Evolutionary conservation across 1,139 yeast species (phyloP).

Genomic region (Waltiozyma sp.): DNA sequence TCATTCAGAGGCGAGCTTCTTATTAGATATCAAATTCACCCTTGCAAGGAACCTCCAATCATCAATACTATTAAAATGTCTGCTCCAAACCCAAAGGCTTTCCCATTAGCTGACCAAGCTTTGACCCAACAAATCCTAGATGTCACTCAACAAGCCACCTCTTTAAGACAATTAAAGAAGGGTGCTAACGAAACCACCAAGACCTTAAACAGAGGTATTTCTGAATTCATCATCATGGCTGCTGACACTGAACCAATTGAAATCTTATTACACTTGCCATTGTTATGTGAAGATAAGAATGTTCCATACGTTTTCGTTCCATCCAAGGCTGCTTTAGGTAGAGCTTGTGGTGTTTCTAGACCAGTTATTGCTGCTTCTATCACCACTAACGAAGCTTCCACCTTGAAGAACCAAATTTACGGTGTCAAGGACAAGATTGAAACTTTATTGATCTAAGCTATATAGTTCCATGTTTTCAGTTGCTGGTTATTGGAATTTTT

Average conservation of each 20-base stretch:
- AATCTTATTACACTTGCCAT: conserved; percentile 93
- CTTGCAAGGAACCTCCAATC: conserved; percentile 55
- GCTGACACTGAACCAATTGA: conserved; percentile 99
- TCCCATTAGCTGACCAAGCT: conserved; percentile 96
- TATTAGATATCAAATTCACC: neutral
- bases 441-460: conserved; percentile 74
- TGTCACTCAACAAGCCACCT: conserved; percentile 95
- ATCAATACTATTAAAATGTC: conserved; percentile 30
- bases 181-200: conserved; percentile 99
- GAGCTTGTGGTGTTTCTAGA: conserved; percentile 99
- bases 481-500: neutral
- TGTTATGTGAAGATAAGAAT: conserved; percentile 97
- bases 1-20: conserved; percentile 19
- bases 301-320: conserved; percentile 99
- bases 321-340: conserved; percentile 95
- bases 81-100: conserved; percentile 90
- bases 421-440: conserved; percentile 98
- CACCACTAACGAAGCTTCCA: conserved; percentile 96
- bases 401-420: conserved; percentile 93
- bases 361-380: conserved; percentile 98
- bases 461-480: too few relatives aligned
- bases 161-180: conserved; percentile 96
- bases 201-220: conserved; percentile 98
- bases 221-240: conserved; percentile 99
- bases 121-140: conserved; percentile 95